Evolutionary conservation across 176 grass and related monocot species (phyloP), one percentile per base, ranked within the genome.

Genomic region (Bromus sterilis): DNA sequence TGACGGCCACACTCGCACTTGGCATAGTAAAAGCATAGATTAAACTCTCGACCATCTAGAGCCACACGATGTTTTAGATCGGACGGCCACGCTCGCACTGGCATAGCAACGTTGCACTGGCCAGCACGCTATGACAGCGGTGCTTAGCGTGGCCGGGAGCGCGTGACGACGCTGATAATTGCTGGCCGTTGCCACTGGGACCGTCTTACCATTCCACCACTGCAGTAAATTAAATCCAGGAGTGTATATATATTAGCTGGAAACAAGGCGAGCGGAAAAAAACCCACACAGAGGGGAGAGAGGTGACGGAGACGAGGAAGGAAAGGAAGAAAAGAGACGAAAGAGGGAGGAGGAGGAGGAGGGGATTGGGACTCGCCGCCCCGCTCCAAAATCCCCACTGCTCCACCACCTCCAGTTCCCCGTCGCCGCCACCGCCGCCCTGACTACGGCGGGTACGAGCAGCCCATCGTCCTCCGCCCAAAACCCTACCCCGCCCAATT

Each of bases 321-420:
- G 58, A 9, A 46, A 67, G 66, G 55, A 63, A 83, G 36, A 72
- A 75, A 70, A 62, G 78, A 81, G 80, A 83, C 80, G 78, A 75
- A 61, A 79, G 37, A 76, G 40, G 80, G 13, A 76, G 61, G 71
- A 70, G 23, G 71, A 70, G 23, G 15, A 40, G 67, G 67, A 71
- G 67, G 62, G 86, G 80, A 89, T 74, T 86, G 83, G 86, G 89
- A 89, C 63, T 84, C 79, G 66, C 79, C 88, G 56, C 25, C 78
- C 44, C 62, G 63, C 72, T 71, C 82, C 78, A 57, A 89, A 86
- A 86, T 86, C 73, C 78, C 79, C 74, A 51, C 66, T 79, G 74
- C 78, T 31, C 78, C 81, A 0, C 81, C 64, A 2, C 71, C 78
- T 13, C 71, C 67, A 20, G 32, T 51, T 9, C 80, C 49, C 29